phyloP scores from a whole-genome alignment of 768 basidiomycete genomes.

The Rhizopogon vinicolor region DNA sequence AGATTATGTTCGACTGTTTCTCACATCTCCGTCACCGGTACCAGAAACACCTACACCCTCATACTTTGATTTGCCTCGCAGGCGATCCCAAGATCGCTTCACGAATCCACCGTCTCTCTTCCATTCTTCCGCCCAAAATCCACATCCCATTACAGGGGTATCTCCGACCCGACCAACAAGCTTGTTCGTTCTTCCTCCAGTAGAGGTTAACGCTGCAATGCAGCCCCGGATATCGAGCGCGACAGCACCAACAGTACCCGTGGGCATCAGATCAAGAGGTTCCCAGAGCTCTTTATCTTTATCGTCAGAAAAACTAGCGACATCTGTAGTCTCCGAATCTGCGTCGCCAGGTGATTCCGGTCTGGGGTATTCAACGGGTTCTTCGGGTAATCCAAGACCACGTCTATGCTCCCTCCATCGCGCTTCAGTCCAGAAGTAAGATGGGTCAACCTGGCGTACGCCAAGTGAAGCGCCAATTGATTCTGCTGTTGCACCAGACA shows the following conservation, averaged over 20 bases:
- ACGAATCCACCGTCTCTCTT: constrained; percentile 23
- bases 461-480: constrained; percentile 51
- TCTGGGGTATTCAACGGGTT: constrained; percentile 39
- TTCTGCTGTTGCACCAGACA: constrained; percentile 67
- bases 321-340: constrained; percentile 13
- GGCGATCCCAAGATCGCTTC: constrained; percentile 35
- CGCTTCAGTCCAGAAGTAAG: constrained; percentile 72
- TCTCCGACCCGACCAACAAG: constrained; percentile 80
- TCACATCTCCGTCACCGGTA: constrained; percentile 81
- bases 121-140: constrained; percentile 89
- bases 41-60: constrained; percentile 72
- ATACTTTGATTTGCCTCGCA: constrained; percentile 27
- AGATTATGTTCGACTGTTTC: constrained; percentile 15
- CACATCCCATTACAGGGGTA: constrained; percentile 72
- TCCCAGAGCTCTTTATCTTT: constrained; percentile 4
- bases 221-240: constrained; percentile 73
- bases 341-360: constrained; percentile 10
- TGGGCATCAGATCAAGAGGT: constrained; percentile 57
- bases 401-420: constrained; percentile 77
- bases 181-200: constrained; percentile 82
- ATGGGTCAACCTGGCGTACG: constrained; percentile 58
- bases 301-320: constrained; percentile 10
- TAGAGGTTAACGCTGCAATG: constrained; percentile 70
- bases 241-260: constrained; percentile 82
- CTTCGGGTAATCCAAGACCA: constrained; percentile 70